Base-by-base conservation (phyloP, 306 rosid genomes). In the Dryas octopetala region DNA sequence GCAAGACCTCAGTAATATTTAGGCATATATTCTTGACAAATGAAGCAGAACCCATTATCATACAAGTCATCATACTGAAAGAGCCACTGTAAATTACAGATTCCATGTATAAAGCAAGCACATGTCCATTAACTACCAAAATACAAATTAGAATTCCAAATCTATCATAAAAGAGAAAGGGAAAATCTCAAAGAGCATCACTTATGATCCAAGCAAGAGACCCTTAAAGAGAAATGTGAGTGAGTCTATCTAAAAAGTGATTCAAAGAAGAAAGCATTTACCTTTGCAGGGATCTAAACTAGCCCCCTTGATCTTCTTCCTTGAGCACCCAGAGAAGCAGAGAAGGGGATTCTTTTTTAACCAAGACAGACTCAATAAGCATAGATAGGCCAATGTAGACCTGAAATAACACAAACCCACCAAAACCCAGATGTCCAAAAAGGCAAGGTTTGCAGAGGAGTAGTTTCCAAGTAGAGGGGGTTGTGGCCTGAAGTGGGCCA, bases 121-220 rank as follows among this genome's bases (percentile, higher is more conserved):
- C 80, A 75, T 26, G 58, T 62, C 76, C 80, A 79, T 58, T 44
- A 82, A 74, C 73, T 72, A 66, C 70, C 19, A 83, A 74, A 65
- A 68, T 60, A 70, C 46, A 78, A 78, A 85, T 70, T 58, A 81
- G 69, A 84, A 68, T 49, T 48, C 72, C 70, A 85, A 80, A 81
- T 70, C 81, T 53, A 75, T 72, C 67, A 70, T 8, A 80, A 70
- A 73, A 62, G 65, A 52, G 73, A 80, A 68, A 75, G 79, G 68
- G 47, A 77, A 73, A 68, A 52, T 50, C 57, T 55, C 28, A 48
- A 73, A 81, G 85, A 87, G 97, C 84, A 91, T 91, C 98, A 83
- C 98, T 90, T 91, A 83, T 77, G 78, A 85, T 83, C 86, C 89
- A 94, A 88, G 97, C 62, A 91, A 94, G 85, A 83, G 82, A 91